These are phyloP conservation scores for Heritiera fomes DNA, from an alignment of 345 rosid genomes.

Conservation along the genomic window DNA sequence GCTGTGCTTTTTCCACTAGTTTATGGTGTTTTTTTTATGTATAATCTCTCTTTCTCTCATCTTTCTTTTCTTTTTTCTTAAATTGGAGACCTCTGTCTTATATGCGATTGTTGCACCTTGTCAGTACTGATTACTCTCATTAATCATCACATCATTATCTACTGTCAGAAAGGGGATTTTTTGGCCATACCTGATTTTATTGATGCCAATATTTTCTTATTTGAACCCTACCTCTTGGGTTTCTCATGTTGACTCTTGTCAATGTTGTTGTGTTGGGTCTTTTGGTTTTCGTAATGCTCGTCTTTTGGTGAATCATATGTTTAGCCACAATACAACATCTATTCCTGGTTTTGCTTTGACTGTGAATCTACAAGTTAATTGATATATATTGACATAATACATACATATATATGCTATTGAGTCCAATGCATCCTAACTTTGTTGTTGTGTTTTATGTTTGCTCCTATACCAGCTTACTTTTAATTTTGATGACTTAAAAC, in stretches of 20 bases:
- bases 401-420: not conserved
- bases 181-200: not conserved
- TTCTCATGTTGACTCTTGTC: not conserved
- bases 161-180: not conserved
- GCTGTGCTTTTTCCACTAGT: conserved; percentile 20
- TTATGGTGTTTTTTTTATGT: not conserved
- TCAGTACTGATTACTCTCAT: not conserved
- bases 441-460: conserved; percentile 16
- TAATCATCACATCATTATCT: not conserved
- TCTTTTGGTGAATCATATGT: not conserved
- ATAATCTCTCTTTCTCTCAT: not conserved
- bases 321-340: not conserved
- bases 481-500: conserved; percentile 8
- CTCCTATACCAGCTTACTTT: not conserved
- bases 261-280: conserved; percentile 2
- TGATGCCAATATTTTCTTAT: conserved; percentile 2
- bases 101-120: not conserved
- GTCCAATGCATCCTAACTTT: not conserved
- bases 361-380: not conserved
- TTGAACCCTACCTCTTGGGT: not conserved
- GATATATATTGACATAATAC: no score
- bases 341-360: not conserved
- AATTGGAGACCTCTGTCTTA: not conserved
- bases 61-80: not conserved
- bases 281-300: not conserved